Evolutionary conservation across 192 early-diverging fungal genomes (phyloP), one percentile per base, ranked within the genome.

Genomic region (Diversispora epigaea): DNA sequence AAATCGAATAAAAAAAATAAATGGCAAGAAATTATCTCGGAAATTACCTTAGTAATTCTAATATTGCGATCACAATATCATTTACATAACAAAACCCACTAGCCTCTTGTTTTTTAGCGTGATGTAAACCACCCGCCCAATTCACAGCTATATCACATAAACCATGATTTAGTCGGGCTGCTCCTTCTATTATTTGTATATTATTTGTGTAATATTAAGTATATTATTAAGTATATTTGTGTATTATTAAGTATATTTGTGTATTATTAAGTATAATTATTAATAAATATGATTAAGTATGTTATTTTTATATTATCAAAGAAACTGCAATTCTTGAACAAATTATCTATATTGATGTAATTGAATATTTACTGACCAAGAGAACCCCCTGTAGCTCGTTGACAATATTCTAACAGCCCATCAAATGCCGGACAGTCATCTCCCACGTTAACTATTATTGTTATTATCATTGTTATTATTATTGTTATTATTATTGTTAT

Each of bases 1-100:
- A 65, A 14, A 70, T 9, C 9, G 49, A 64, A 17, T 54, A 73
- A 49, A 9, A n/a, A 3, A 9, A 4, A 50, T 32, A n/a, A 22
- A 6, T 50, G 3, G 43, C 10, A 22, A 4, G 8, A 21, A 19
- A 41, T 44, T 47, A 52, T 32, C 25, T 32, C 25, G 25, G 25
- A 32, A 32, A 66, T 64, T 73, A 91, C 88, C 89, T 82, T 77
- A 98, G 78, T 57, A 99, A 80, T 71, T 99, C 95, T 63, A 97
- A 76, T 49, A 98, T 96, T 11, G 89, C 93, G 63, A 99, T 83
- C 1, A 98, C 97, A 82, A 98, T 99, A 77, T 99, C 97, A 81
- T 99, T 99, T 54, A 97, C 92, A 81, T 98, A 99, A 83, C 97
- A 99, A 83, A 99, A 99, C 45, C 97, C 97, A 55, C 91, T 92